Percentiles rank a stretch among this genome's conserved stretches.
Conservation (phyloP, 495 filamentous ascomycete species). For the Xylaria intraflava region DNA sequence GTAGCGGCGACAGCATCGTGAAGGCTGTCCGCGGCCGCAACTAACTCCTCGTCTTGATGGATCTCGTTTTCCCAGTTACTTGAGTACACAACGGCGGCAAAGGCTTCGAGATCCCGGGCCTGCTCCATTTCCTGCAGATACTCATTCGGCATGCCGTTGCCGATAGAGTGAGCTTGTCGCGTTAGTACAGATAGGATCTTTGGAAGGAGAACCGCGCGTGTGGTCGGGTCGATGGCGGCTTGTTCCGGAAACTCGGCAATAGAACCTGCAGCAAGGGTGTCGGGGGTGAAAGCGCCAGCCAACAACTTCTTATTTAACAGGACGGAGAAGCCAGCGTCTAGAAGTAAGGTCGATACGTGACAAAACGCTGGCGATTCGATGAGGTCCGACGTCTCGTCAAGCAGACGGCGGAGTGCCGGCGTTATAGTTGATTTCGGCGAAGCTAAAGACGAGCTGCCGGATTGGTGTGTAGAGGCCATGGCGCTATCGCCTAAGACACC, state of each 20-base stretch:
- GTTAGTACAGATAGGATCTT: slow-evolving; percentile 81
- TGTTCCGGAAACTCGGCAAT: slow-evolving; percentile 22
- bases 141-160: slow-evolving; percentile 77
- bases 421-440: slow-evolving; percentile 31
- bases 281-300: slow-evolving; percentile 63
- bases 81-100: slow-evolving; percentile 89
- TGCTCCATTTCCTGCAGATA: slow-evolving; percentile 79
- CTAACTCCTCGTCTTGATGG: slow-evolving; percentile 35
- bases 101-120: slow-evolving; percentile 83
- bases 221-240: slow-evolving; percentile 33
- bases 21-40: slow-evolving; percentile 13
- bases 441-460: slow-evolving; percentile 14
- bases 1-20: slow-evolving; percentile 5
- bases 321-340: slow-evolving; percentile 78
- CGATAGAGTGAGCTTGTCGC: slow-evolving; percentile 83
- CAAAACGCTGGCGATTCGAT: slow-evolving; percentile 89
- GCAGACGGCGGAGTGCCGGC: slow-evolving; percentile 67
- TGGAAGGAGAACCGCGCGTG: slow-evolving; percentile 70
- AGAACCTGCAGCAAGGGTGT: slow-evolving; percentile 24
- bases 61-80: slow-evolving; percentile 79
- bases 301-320: slow-evolving; percentile 74
- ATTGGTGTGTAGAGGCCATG: slow-evolving; percentile 15
- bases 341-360: slow-evolving; percentile 72
- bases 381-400: slow-evolving; percentile 92
- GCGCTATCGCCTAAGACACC: slow-evolving; percentile 57